Conservation (phyloP, 139 green algal genomes). For the Yamagishiella unicocca region DNA sequence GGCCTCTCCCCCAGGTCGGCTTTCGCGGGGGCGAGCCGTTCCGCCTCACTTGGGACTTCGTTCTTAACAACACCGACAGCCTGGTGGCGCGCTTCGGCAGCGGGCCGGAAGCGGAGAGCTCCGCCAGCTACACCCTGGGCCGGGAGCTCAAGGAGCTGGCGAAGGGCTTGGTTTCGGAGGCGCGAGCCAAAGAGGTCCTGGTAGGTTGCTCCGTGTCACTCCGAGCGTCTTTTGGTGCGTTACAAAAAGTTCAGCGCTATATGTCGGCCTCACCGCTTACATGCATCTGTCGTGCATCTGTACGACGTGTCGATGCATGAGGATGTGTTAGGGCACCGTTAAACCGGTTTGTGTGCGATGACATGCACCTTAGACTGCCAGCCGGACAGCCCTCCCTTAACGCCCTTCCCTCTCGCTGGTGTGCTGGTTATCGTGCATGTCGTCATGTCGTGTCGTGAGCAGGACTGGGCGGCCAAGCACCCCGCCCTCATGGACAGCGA, state of each 20-base stretch:
- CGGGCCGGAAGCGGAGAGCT: neutral
- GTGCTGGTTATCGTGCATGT: no score
- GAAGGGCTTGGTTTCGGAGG: neutral
- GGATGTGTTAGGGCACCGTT: no score
- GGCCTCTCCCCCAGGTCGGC: slow-evolving; percentile 40
- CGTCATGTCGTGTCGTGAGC: no score
- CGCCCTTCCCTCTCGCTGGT: no score
- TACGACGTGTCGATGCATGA: no score
- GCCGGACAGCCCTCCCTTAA: no score
- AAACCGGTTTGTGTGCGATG: no score
- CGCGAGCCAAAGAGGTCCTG: neutral
- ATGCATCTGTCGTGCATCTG: no score
- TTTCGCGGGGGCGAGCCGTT: slow-evolving; percentile 39
- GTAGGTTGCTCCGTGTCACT: neutral
- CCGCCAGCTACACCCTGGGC: slow-evolving; percentile 21
- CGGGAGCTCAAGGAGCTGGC: neutral
- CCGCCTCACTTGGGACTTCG: slow-evolving; percentile 56
- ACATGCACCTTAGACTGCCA: no score
- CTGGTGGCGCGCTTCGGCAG: slow-evolving; percentile 44
- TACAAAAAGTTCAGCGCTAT: no score
- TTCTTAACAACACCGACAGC: slow-evolving; percentile 17
- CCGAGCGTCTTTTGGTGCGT: no score
- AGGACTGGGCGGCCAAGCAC: neutral
- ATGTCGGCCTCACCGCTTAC: no score
- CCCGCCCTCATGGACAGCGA: slow-evolving; percentile 11